These are phyloP conservation scores for Iberis pinnata DNA, from an alignment of 345 rosid species.

Conservation along the genomic window DNA sequence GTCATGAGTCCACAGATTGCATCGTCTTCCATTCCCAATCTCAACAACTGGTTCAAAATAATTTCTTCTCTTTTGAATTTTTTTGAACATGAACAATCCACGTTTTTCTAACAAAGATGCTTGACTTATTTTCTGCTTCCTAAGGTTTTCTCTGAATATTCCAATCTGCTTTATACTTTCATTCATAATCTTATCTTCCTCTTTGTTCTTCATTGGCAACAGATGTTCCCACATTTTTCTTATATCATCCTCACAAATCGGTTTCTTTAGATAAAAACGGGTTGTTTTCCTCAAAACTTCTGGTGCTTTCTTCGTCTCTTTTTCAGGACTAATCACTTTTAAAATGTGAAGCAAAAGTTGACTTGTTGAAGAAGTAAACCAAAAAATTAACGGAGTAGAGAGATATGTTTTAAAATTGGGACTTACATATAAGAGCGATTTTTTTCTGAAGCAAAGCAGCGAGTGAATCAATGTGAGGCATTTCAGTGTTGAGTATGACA, in stretches of 20 bases:
- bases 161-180: not conserved
- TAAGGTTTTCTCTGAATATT: not conserved
- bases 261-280: slow-evolving; percentile 26
- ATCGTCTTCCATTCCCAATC: not conserved
- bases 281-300: slow-evolving; percentile 33
- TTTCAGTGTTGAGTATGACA: slow-evolving; percentile 35
- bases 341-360: not conserved
- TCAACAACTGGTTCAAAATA: not conserved
- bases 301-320: not conserved
- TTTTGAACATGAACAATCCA: not conserved
- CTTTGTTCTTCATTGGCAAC: not conserved
- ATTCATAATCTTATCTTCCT: not conserved
- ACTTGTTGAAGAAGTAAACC: not conserved
- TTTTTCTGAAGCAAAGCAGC: not conserved
- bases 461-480: slow-evolving; percentile 27
- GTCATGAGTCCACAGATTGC: slow-evolving; percentile 30
- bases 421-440: slow-evolving; percentile 41
- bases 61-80: not conserved
- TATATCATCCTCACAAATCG: slow-evolving; percentile 32
- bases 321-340: slow-evolving; percentile 37
- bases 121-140: not conserved
- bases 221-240: slow-evolving; percentile 42
- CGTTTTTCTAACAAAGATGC: not conserved
- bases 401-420: too few relatives aligned
- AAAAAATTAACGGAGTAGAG: not conserved